Evolutionary conservation across 2,329 filamentous ascomycete genomes (phyloP).

Genomic region (Xylaria sp.): DNA sequence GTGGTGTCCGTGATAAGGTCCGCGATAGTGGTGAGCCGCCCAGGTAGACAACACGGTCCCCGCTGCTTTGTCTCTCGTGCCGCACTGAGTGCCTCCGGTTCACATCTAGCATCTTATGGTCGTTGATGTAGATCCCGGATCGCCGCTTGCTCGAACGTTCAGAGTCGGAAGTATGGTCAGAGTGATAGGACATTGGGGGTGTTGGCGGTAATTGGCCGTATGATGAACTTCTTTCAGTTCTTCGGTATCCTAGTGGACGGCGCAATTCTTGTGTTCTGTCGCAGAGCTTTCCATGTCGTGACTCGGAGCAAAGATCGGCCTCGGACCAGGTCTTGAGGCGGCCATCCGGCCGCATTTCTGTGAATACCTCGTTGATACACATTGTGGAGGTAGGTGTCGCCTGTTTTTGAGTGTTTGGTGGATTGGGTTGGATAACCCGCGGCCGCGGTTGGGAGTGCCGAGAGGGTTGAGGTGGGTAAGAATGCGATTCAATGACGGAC

Average conservation of each 20-base stretch:
- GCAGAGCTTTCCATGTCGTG: constrained; percentile 51
- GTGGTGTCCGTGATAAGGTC: constrained; percentile 54
- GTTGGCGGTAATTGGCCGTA: constrained; percentile 49
- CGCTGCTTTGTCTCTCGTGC: constrained; percentile 40
- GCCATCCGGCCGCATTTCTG: constrained; percentile 55
- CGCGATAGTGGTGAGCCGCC: constrained; percentile 53
- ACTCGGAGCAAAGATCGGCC: constrained; percentile 45
- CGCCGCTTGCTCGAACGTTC: constrained; percentile 41
- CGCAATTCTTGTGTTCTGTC: constrained; percentile 47
- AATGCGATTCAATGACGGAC: constrained; percentile 20
- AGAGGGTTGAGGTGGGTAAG: constrained; percentile 15
- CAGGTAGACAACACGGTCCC: constrained; percentile 52
- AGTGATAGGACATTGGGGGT: constrained; percentile 44
- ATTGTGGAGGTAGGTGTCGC: constrained; percentile 46
- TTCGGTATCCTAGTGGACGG: constrained; percentile 47
- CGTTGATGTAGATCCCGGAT: constrained; percentile 47
- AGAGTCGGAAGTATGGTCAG: constrained; percentile 40
- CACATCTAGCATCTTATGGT: constrained; percentile 44
- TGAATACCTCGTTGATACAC: constrained; percentile 56
- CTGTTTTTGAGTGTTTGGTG: constrained; percentile 36
- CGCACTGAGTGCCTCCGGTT: constrained; percentile 39
- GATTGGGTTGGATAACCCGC: constrained; percentile 33
- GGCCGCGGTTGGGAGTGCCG: constrained; percentile 27
- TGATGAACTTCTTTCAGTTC: constrained; percentile 42
- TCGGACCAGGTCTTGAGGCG: constrained; percentile 44